phyloP scores from a whole-genome alignment of 2,329 filamentous ascomycete genomes.

The Pseudocercospora pini-densiflorae region DNA sequence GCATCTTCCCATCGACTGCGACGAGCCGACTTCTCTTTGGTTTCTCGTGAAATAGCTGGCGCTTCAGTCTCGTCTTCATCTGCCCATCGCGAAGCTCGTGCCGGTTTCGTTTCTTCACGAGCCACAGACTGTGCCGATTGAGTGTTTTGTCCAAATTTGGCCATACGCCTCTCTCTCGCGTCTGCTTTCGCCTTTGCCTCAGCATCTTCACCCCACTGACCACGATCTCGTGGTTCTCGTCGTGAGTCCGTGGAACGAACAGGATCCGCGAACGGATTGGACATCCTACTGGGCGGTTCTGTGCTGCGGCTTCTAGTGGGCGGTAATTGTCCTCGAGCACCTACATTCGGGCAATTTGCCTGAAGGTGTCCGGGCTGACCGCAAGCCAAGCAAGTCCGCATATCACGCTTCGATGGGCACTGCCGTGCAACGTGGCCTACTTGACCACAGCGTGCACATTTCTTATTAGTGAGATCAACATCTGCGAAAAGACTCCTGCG shows the following conservation, averaged over 20 bases:
- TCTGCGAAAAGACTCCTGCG: not conserved
- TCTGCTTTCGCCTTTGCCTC: not conserved
- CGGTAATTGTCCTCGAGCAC: not conserved
- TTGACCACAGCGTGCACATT: constrained; percentile 24
- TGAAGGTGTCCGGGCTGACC: not conserved
- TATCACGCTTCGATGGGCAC: constrained; percentile 10
- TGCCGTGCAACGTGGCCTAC: constrained; percentile 22
- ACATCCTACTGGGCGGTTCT: not conserved
- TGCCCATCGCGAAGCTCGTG: not conserved
- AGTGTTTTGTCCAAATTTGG: not conserved
- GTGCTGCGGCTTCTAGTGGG: not conserved
- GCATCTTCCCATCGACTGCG: constrained; percentile 26
- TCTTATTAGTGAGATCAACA: constrained; percentile 6
- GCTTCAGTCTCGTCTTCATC: not conserved
- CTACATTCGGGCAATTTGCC: not conserved
- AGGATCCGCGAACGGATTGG: not conserved
- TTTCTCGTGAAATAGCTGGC: constrained; percentile 1
- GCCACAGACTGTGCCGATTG: not conserved
- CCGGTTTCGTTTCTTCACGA: not conserved
- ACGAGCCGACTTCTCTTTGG: constrained; percentile 17
- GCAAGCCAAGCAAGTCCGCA: not conserved
- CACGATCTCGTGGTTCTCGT: not conserved
- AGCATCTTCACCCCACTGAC: not conserved
- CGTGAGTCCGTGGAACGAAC: not conserved
- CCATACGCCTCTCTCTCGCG: constrained; percentile 6